These are phyloP conservation scores for Cryptosporidium bovis DNA, from an alignment of 169 alveolate species.

Conservation along the genomic window DNA sequence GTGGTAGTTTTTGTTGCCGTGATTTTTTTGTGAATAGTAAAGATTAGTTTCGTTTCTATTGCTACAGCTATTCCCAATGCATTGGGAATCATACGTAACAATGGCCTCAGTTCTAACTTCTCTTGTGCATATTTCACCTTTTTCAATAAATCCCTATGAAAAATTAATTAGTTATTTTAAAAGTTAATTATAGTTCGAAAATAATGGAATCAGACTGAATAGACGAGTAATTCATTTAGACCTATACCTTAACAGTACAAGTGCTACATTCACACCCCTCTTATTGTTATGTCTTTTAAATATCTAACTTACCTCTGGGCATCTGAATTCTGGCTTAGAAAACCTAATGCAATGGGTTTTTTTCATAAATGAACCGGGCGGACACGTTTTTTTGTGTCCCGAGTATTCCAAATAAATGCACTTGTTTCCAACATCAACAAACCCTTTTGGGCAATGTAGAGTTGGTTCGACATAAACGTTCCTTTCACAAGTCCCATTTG, in stretches of 20 bases:
- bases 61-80: conserved; percentile 44
- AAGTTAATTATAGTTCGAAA: too few species aligned
- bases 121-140: conserved; percentile 40
- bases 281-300: too few species aligned
- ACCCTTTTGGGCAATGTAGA: conserved; percentile 51
- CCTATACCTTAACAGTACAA: too few species aligned
- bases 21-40: conserved; percentile 12
- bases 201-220: too few species aligned
- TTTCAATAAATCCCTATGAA: conserved; percentile 60
- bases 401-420: conserved; percentile 41
- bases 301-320: conserved; percentile 62
- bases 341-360: conserved; percentile 52
- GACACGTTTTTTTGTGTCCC: conserved; percentile 56
- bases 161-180: neutral
- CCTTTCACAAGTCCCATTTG: conserved; percentile 30
- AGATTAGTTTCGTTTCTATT: conserved; percentile 2
- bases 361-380: conserved; percentile 21
- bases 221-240: too few species aligned
- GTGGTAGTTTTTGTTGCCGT: neutral
- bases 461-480: conserved; percentile 9
- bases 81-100: conserved; percentile 59
- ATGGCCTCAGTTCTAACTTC: conserved; percentile 62
- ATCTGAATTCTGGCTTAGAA: conserved; percentile 26
- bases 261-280: too few species aligned
- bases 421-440: conserved; percentile 43